A percentile compares a stretch with the other conserved stretches of the same genome.
Evolutionary conservation across 345 rosid species (phyloP).

Genomic region (Xanthoceras sorbifolium): DNA sequence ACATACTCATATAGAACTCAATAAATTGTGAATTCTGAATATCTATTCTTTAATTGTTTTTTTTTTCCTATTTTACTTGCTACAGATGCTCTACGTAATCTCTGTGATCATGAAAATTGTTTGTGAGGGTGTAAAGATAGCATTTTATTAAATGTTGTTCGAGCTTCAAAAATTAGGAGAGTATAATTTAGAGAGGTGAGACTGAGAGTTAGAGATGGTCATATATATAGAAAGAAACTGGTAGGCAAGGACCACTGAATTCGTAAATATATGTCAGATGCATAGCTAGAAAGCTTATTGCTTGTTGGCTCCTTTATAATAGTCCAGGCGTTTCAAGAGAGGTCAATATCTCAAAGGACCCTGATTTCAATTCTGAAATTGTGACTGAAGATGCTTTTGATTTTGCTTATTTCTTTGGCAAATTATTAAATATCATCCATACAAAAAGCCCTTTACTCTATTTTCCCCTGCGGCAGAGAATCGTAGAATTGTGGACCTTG

Average conservation of each 20-base stretch:
- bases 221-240: not conserved
- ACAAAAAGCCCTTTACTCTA: not conserved
- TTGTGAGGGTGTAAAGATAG: not conserved
- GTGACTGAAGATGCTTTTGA: not conserved
- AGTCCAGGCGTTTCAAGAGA: not conserved
- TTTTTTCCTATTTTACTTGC: not conserved
- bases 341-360: not conserved
- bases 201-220: not conserved
- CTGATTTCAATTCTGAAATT: constrained; percentile 9
- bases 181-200: not conserved
- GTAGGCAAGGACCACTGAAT: not conserved
- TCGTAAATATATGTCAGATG: not conserved
- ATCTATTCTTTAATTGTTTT: not conserved
- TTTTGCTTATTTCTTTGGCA: not conserved
- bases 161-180: not conserved
- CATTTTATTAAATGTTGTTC: not conserved
- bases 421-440: not conserved
- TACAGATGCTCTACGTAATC: not conserved
- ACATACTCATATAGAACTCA: not conserved
- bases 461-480: not conserved
- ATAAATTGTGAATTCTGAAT: not conserved
- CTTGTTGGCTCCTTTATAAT: not conserved
- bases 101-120: not conserved
- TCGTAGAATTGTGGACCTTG: constrained; percentile 8
- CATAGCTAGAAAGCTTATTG: not conserved